A percentile compares a stretch with the other conserved stretches of the same genome.
Evolutionary conservation across 192 early-diverging fungal species (phyloP).

Genomic region (Chytriomyces sp.): DNA sequence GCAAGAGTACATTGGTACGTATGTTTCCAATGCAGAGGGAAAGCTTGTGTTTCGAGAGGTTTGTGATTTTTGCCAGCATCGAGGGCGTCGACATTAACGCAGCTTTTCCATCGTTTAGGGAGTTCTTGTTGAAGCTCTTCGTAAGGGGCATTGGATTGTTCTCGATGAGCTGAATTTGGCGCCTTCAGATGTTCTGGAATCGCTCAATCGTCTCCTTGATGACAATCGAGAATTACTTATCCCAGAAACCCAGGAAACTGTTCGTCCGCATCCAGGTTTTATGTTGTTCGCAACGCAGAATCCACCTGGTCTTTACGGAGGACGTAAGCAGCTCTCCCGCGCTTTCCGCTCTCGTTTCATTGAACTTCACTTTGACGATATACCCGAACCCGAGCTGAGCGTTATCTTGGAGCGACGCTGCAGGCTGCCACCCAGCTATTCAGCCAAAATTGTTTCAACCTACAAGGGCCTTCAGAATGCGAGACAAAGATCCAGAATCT

Average conservation of each 20-base stretch:
- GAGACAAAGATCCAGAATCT: conserved; percentile 74
- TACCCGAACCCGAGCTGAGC: conserved; percentile 90
- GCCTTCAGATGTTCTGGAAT: conserved; percentile 97
- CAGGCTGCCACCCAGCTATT: conserved; percentile 85
- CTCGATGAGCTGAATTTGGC: conserved; percentile 98
- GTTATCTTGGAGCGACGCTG: conserved; percentile 86
- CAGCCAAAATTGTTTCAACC: conserved; percentile 80
- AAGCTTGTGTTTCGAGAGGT: conserved; percentile 91
- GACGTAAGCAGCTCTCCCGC: conserved; percentile 91
- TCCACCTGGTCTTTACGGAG: conserved; percentile 96
- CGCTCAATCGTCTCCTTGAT: conserved; percentile 94
- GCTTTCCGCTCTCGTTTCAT: conserved; percentile 98
- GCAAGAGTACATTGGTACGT: conserved; percentile 96
- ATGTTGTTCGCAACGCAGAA: conserved; percentile 99
- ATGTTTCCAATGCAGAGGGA: conserved; percentile 81
- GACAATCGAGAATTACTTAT: conserved; percentile 97
- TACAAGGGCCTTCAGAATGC: conserved; percentile 79
- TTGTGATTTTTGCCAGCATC: conserved; percentile 14
- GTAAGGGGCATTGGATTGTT: conserved; percentile 97
- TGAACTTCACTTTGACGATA: conserved; percentile 96
- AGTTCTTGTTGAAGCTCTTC: conserved; percentile 88
- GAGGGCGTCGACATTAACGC: not conserved
- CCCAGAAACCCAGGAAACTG: conserved; percentile 92
- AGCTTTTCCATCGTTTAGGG: conserved; percentile 53
- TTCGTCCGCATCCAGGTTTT: conserved; percentile 93